Conservation (phyloP, 805 yeast species). For the Lachancea nothofagi region DNA sequence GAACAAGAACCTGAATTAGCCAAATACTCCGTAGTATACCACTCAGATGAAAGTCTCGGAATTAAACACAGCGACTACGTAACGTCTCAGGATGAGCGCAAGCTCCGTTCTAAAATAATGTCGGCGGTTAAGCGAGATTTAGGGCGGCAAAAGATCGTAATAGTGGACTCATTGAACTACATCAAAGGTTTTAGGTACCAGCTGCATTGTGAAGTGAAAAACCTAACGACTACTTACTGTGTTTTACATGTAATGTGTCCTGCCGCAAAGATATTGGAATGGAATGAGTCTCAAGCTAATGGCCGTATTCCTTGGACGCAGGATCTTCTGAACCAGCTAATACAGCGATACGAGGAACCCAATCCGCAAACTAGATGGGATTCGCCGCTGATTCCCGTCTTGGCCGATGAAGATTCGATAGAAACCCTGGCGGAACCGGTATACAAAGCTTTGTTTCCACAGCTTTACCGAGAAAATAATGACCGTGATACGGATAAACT, state of each 20-base stretch:
- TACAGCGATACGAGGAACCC: conserved; percentile 92
- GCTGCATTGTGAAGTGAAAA: conserved; percentile 87
- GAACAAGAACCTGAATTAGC: conserved; percentile 41
- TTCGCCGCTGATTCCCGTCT: conserved; percentile 75
- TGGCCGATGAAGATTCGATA: conserved; percentile 35
- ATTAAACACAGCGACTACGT: conserved; percentile 61
- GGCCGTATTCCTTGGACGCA: conserved; percentile 52
- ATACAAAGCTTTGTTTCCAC: conserved; percentile 50
- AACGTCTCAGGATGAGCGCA: conserved; percentile 72
- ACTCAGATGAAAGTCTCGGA: conserved; percentile 74
- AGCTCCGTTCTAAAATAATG: conserved; percentile 77
- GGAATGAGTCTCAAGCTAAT: conserved; percentile 41
- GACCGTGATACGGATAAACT: conserved; percentile 32
- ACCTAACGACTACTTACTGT: conserved; percentile 73
- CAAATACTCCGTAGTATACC: conserved; percentile 56
- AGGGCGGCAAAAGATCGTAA: conserved; percentile 62
- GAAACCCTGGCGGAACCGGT: conserved; percentile 59
- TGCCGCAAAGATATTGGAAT: conserved; percentile 49
- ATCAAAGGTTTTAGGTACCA: conserved; percentile 96
- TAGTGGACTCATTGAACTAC: conserved; percentile 80
- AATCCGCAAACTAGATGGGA: conserved; percentile 86
- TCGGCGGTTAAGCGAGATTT: conserved; percentile 84
- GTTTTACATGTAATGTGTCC: conserved; percentile 77
- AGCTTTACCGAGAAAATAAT: conserved; percentile 12
- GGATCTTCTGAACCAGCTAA: conserved; percentile 57